phyloP scores from a whole-genome alignment of 2,329 filamentous ascomycete genomes.

The Claviceps sp. region DNA sequence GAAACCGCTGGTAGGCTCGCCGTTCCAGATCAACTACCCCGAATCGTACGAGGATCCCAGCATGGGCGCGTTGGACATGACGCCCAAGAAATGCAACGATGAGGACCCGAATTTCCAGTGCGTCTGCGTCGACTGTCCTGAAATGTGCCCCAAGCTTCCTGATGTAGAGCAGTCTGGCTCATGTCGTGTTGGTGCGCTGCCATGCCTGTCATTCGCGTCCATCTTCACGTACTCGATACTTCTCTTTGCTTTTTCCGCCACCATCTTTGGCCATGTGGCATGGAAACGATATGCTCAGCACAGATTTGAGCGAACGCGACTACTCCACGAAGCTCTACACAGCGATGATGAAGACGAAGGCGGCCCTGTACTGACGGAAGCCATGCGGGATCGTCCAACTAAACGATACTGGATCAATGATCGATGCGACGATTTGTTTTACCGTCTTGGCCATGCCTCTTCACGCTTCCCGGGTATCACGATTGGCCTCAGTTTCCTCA shows the following conservation, averaged over 20 bases:
- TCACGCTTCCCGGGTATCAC: constrained; percentile 77
- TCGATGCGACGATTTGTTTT: constrained; percentile 68
- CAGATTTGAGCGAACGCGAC: constrained; percentile 68
- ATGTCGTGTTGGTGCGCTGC: constrained; percentile 77
- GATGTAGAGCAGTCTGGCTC: constrained; percentile 54
- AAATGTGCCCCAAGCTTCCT: constrained; percentile 70
- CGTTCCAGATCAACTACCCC: constrained; percentile 96
- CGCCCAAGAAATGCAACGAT: constrained; percentile 78
- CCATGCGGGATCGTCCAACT: constrained; percentile 65
- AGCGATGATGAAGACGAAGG: constrained; percentile 94
- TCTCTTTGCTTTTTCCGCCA: constrained; percentile 51
- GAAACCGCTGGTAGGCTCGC: constrained; percentile 70
- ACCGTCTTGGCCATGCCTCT: constrained; percentile 63
- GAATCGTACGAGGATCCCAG: constrained; percentile 44
- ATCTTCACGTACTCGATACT: constrained; percentile 74
- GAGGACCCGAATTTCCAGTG: constrained; percentile 76
- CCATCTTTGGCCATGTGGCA: constrained; percentile 59
- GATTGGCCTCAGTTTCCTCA: constrained; percentile 58
- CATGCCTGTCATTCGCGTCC: constrained; percentile 85
- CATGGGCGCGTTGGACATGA: constrained; percentile 62
- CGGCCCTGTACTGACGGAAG: constrained; percentile 58
- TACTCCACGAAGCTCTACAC: constrained; percentile 70
- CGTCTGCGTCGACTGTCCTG: constrained; percentile 84
- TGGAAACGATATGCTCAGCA: constrained; percentile 61
- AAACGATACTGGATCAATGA: constrained; percentile 75